These are phyloP conservation scores for Vicia villosa DNA, from an alignment of 306 rosid species.

Conservation along the genomic window DNA sequence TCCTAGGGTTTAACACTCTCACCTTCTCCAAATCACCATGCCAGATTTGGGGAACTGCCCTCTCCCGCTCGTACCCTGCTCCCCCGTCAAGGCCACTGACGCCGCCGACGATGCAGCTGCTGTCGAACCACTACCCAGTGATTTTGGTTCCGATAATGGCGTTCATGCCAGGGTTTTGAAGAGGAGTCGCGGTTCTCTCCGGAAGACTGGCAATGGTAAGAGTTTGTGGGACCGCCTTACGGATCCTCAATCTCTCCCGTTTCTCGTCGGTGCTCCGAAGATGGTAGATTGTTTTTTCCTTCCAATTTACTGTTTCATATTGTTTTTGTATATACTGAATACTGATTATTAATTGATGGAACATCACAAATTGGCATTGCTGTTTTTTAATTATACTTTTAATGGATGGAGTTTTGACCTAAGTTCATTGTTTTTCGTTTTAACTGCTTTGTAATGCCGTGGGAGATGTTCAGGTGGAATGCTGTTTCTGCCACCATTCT, in stretches of 20 bases:
- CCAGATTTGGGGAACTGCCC: slow-evolving; percentile 73
- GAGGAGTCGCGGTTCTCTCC: slow-evolving; percentile 45
- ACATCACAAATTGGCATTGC: not conserved
- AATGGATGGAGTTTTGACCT: slow-evolving; percentile 5
- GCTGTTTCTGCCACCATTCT: slow-evolving; percentile 53
- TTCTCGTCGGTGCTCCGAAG: slow-evolving; percentile 62
- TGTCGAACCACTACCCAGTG: slow-evolving; percentile 38
- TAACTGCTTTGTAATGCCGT: not conserved
- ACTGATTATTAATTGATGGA: not conserved
- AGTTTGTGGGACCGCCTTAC: slow-evolving; percentile 53
- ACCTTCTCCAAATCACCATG: slow-evolving; percentile 39
- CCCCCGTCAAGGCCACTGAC: slow-evolving; percentile 47
- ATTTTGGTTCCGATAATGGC: slow-evolving; percentile 18
- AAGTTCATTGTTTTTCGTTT: not conserved
- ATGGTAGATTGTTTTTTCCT: slow-evolving; percentile 44
- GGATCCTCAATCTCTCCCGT: slow-evolving; percentile 67
- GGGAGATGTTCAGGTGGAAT: slow-evolving; percentile 54
- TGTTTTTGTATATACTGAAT: not conserved
- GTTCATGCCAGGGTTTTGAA: slow-evolving; percentile 48
- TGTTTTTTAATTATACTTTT: not conserved
- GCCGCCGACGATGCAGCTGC: slow-evolving; percentile 13
- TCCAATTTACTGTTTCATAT: not conserved
- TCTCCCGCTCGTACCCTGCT: slow-evolving; percentile 41
- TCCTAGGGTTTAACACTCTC: slow-evolving; percentile 35
- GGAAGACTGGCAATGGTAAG: slow-evolving; percentile 45